Evolutionary conservation across 1,284 basidiomycete species (phyloP).

Genomic region (Microbotryum saponariae): DNA sequence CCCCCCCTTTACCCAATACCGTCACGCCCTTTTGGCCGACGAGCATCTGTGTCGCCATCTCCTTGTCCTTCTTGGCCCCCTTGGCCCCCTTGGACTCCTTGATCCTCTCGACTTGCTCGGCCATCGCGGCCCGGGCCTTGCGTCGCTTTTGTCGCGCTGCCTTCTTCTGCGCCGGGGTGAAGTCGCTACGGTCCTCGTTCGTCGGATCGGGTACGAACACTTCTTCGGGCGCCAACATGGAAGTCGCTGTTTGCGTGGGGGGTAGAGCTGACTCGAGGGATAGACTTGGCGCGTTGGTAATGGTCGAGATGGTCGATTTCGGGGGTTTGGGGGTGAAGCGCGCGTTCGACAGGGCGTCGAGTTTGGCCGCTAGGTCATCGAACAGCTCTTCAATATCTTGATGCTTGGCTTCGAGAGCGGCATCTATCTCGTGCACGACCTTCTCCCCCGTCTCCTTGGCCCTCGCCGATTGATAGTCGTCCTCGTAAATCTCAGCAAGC

Average conservation of each 20-base stretch:
- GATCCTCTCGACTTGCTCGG: constrained; percentile 61
- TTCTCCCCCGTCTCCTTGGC: constrained; percentile 47
- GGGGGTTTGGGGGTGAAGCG: constrained; percentile 95
- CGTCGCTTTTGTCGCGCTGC: constrained; percentile 61
- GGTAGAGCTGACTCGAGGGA: constrained; percentile 85
- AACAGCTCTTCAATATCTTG: constrained; percentile 73
- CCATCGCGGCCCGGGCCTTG: constrained; percentile 53
- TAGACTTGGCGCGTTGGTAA: constrained; percentile 77
- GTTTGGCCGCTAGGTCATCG: constrained; percentile 77
- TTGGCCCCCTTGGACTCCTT: constrained; percentile 54
- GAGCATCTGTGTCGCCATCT: constrained; percentile 36
- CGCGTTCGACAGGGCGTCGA: constrained; percentile 89
- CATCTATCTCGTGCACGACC: constrained; percentile 68
- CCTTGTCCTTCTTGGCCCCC: constrained; percentile 61
- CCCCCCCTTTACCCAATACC: constrained; percentile 35
- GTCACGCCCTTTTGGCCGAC: constrained; percentile 35
- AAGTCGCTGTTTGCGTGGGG: constrained; percentile 62
- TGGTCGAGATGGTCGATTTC: constrained; percentile 76
- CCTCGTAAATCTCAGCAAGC: constrained; percentile 92
- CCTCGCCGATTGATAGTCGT: constrained; percentile 69
- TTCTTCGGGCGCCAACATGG: constrained; percentile 91
- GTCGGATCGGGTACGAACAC: constrained; percentile 56
- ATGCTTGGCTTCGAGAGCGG: constrained; percentile 80
- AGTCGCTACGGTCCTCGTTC: constrained; percentile 55
- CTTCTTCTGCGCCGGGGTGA: constrained; percentile 79